Conservation (phyloP, 2,329 filamentous ascomycete genomes). For the Colletotrichum theobromicola region DNA sequence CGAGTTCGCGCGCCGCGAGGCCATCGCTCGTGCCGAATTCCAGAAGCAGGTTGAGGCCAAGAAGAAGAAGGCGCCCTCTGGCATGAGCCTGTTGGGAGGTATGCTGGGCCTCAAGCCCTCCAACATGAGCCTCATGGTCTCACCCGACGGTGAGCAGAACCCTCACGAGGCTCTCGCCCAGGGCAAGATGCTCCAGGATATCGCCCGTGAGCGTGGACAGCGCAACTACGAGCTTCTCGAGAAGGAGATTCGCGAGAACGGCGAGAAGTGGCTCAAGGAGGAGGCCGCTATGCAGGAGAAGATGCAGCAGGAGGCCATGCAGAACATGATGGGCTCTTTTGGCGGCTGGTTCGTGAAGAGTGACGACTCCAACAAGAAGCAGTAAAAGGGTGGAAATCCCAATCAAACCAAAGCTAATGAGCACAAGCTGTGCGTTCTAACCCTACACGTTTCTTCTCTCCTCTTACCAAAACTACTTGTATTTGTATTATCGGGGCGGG, state of each 20-base stretch:
- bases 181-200: slow-evolving; percentile 97
- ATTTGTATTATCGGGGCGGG: slow-evolving; percentile 19
- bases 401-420: background rate
- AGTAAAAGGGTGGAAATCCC: slow-evolving; percentile 1
- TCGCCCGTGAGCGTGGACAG: slow-evolving; percentile 89
- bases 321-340: slow-evolving; percentile 85
- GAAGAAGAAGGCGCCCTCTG: slow-evolving; percentile 60
- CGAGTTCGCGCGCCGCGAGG: slow-evolving; percentile 90
- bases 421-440: slow-evolving; percentile 1
- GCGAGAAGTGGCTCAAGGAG: slow-evolving; percentile 94
- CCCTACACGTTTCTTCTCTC: slow-evolving; percentile 4
- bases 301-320: slow-evolving; percentile 87
- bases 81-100: slow-evolving; percentile 71
- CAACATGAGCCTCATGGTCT: slow-evolving; percentile 66
- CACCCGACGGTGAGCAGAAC: slow-evolving; percentile 70
- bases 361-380: slow-evolving; percentile 19
- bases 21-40: slow-evolving; percentile 83
- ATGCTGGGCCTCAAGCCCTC: slow-evolving; percentile 79
- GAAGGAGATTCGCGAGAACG: slow-evolving; percentile 89
- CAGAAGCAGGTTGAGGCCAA: slow-evolving; percentile 77
- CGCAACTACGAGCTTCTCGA: slow-evolving; percentile 89
- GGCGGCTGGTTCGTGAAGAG: slow-evolving; percentile 55
- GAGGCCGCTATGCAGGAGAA: slow-evolving; percentile 89
- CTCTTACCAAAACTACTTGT: slow-evolving; percentile 16
- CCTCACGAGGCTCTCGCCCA: slow-evolving; percentile 81